These are phyloP conservation scores for Parastagonospora nodorum DNA, from an alignment of 2,329 filamentous ascomycete genomes.

Conservation along the genomic window DNA sequence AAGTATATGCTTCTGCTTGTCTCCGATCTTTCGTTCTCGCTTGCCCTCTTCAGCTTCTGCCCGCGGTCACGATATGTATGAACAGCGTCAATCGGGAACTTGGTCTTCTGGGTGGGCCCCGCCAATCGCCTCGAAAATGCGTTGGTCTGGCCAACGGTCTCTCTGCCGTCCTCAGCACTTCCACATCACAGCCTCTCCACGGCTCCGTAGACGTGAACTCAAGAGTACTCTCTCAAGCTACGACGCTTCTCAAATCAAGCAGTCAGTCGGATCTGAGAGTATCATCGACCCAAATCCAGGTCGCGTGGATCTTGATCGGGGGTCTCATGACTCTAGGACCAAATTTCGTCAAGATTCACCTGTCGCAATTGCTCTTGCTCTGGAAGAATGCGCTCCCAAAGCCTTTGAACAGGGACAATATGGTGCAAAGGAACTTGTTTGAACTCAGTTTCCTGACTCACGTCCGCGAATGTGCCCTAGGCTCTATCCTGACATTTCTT, in stretches of 20 bases:
- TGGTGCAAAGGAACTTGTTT: conserved; percentile 78
- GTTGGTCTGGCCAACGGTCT: conserved; percentile 91
- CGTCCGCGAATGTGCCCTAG: conserved; percentile 90
- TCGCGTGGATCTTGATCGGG: conserved; percentile 96
- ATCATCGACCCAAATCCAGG: conserved; percentile 93
- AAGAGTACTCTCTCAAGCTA: conserved; percentile 87
- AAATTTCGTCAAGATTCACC: conserved; percentile 98
- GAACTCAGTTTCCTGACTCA: conserved; percentile 94
- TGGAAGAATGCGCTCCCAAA: conserved; percentile 98
- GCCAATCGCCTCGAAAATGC: conserved; percentile 81
- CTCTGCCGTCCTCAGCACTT: conserved; percentile 87
- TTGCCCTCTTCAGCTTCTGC: conserved; percentile 88
- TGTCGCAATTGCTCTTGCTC: conserved; percentile 87
- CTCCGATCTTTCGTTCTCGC: conserved; percentile 86
- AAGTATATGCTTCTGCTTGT: conserved; percentile 85
- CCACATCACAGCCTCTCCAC: conserved; percentile 84
- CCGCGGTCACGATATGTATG: conserved; percentile 93
- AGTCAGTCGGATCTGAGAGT: conserved; percentile 87
- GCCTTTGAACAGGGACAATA: conserved; percentile 90
- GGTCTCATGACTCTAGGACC: conserved; percentile 95
- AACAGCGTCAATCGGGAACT: conserved; percentile 91
- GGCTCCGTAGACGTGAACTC: conserved; percentile 96
- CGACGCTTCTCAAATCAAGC: conserved; percentile 88
- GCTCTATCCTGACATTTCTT: conserved; percentile 88
- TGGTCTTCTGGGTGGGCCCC: conserved; percentile 72